phyloP scores from a whole-genome alignment of 1,284 basidiomycete species.

The Schizophyllum amplum region DNA sequence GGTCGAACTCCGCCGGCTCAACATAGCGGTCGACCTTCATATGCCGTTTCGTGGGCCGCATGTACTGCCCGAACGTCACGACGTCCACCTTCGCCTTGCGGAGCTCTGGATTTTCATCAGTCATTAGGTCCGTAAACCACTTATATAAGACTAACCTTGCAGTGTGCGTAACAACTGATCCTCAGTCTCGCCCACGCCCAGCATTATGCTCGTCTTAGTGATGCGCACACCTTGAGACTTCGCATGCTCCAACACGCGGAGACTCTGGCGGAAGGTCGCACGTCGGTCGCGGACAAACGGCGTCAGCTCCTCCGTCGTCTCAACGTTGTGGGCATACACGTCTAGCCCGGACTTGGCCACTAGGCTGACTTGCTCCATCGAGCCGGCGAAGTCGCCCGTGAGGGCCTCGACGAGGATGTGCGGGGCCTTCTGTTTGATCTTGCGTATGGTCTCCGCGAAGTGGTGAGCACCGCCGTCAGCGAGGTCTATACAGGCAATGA shows the following conservation, averaged over 20 bases:
- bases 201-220: conserved; percentile 99
- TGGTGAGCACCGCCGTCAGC: conserved; percentile 89
- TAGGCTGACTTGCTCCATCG: conserved; percentile 63
- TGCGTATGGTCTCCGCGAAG: conserved; percentile 90
- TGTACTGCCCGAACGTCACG: conserved; percentile 99
- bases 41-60: conserved; percentile 97
- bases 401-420: conserved; percentile 95
- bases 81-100: conserved; percentile 89
- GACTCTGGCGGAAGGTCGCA: conserved; percentile 86
- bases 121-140: neutral
- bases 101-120: conserved; percentile 49
- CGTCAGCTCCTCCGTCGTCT: conserved; percentile 90
- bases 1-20: conserved; percentile 85
- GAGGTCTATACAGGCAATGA: conserved; percentile 52
- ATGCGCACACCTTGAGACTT: conserved; percentile 79
- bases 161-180: conserved; percentile 83
- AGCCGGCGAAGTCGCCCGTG: conserved; percentile 91
- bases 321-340: conserved; percentile 97
- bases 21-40: conserved; percentile 99
- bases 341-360: conserved; percentile 92
- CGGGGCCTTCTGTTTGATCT: conserved; percentile 96
- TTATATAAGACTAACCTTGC: conserved; percentile 45
- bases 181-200: conserved; percentile 90
- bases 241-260: conserved; percentile 79
- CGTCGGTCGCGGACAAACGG: conserved; percentile 93